A percentile compares a stretch with the other conserved stretches of the same genome.
Evolutionary conservation across 2,329 filamentous ascomycete genomes (phyloP).

Genomic region (Ascochyta rabiei): DNA sequence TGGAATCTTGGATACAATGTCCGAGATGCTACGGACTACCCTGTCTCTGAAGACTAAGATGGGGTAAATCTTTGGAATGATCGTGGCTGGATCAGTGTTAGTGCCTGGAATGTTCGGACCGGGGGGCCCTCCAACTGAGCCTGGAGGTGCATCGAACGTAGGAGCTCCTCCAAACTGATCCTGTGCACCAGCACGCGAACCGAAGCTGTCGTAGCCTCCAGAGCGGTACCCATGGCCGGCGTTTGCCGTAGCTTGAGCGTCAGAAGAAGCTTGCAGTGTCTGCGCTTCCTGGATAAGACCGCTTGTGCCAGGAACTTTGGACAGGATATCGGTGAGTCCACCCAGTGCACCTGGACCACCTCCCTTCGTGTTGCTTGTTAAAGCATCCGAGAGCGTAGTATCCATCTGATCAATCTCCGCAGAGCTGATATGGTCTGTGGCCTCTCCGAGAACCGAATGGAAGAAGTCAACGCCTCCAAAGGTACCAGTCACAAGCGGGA

Average conservation of each 20-base stretch:
- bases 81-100: conserved; percentile 69
- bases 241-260: conserved; percentile 54
- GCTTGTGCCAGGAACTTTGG: conserved; percentile 70
- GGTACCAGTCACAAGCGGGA: conserved; percentile 60
- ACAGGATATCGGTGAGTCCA: conserved; percentile 70
- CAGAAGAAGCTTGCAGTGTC: conserved; percentile 54
- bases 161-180: conserved; percentile 46
- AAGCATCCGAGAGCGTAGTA: conserved; percentile 50
- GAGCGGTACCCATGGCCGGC: conserved; percentile 51
- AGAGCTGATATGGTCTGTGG: conserved; percentile 57
- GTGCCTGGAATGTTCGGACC: conserved; percentile 71
- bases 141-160: conserved; percentile 51
- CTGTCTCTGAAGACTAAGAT: conserved; percentile 94
- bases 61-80: conserved; percentile 78
- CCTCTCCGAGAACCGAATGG: conserved; percentile 58
- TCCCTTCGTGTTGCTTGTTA: conserved; percentile 37
- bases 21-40: conserved; percentile 85
- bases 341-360: conserved; percentile 41
- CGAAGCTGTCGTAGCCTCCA: conserved; percentile 50
- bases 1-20: conserved; percentile 88
- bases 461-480: conserved; percentile 61
- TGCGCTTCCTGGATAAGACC: conserved; percentile 55
- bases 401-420: conserved; percentile 57
- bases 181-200: conserved; percentile 46
- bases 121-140: conserved; percentile 52